Percentiles rank a stretch among this genome's conserved stretches.
phyloP scores from a whole-genome alignment of 371 early-diverging fungal species.

The Zychaea mexicana region DNA sequence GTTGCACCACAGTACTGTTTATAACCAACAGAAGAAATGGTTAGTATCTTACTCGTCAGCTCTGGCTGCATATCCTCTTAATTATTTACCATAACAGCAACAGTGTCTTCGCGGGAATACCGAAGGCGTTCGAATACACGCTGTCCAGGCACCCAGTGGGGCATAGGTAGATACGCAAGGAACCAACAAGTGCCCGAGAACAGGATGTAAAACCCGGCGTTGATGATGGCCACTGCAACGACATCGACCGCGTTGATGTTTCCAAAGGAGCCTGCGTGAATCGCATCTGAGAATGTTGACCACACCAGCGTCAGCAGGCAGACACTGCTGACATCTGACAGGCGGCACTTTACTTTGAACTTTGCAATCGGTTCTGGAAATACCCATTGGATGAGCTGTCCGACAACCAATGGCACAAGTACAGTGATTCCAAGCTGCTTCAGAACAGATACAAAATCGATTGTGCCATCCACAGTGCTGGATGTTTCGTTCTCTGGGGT shows the following conservation, averaged over 20 bases:
- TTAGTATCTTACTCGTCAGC: not conserved
- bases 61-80: not conserved
- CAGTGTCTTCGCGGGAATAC: constrained; percentile 56
- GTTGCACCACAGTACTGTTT: constrained; percentile 68
- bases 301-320: constrained; percentile 72
- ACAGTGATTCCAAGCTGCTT: constrained; percentile 67
- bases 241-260: constrained; percentile 57
- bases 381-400: constrained; percentile 65
- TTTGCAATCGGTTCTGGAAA: constrained; percentile 56
- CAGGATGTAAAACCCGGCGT: constrained; percentile 47
- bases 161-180: constrained; percentile 44
- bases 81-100: constrained; percentile 61
- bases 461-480: constrained; percentile 32
- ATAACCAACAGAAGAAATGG: not conserved
- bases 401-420: constrained; percentile 63
- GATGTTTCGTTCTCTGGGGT: constrained; percentile 47
- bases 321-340: constrained; percentile 61
- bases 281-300: constrained; percentile 77
- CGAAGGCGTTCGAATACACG: constrained; percentile 27
- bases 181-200: constrained; percentile 48
- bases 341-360: constrained; percentile 52
- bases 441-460: constrained; percentile 60
- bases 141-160: constrained; percentile 21
- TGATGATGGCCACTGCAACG: constrained; percentile 57
- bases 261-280: constrained; percentile 57